phyloP scores from a whole-genome alignment of 2,329 filamentous ascomycete genomes.

The Ophiostoma pallidulum region DNA sequence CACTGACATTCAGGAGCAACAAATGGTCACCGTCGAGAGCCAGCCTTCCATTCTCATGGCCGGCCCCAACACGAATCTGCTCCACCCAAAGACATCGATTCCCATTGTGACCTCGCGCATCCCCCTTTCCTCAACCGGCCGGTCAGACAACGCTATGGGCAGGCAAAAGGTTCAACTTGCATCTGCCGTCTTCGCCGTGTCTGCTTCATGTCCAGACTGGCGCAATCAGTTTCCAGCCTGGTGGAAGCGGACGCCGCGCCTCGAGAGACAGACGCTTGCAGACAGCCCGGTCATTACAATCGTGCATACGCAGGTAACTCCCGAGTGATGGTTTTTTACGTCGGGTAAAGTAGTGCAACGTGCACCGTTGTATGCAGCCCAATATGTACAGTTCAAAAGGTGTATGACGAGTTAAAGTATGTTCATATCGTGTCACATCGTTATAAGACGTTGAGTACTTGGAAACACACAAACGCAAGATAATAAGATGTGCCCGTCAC shows the following conservation, averaged over 20 bases:
- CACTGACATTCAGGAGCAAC: neutral
- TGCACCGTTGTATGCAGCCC: no score
- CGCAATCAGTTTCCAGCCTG: neutral
- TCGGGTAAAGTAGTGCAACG: no score
- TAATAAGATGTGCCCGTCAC: no score
- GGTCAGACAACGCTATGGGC: neutral
- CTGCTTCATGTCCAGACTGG: neutral
- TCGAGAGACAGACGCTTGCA: neutral
- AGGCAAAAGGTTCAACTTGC: neutral
- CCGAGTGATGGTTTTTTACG: no score
- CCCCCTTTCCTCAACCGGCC: neutral
- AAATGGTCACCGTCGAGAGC: neutral
- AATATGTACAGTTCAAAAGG: no score
- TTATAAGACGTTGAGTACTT: no score
- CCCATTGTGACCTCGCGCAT: neutral
- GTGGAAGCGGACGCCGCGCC: neutral
- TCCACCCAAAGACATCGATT: slow-evolving; percentile 2
- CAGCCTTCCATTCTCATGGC: neutral
- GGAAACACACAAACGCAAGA: no score
- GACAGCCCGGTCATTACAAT: no score
- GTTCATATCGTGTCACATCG: no score
- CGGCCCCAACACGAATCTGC: neutral
- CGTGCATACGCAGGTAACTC: no score
- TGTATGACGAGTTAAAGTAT: no score
- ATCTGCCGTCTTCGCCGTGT: neutral